Evolutionary conservation across 2,329 filamentous ascomycete species (phyloP).

Genomic region (Scedosporium minutisporum): DNA sequence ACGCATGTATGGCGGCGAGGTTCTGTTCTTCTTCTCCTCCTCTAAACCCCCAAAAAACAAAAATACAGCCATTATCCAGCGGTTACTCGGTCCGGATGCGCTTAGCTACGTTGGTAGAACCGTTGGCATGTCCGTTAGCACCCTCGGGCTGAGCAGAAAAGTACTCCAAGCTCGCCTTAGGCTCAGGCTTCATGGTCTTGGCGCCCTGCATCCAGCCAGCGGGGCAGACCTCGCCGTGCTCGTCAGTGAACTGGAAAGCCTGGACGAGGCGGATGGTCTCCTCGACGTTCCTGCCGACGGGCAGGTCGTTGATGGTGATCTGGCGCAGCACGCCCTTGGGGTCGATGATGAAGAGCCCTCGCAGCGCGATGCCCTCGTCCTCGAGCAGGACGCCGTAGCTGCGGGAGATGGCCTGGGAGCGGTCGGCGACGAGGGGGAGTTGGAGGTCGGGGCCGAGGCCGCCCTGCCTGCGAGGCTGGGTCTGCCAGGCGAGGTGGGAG

Average conservation of each 20-base stretch:
- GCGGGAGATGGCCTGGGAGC: conserved; percentile 48
- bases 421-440: conserved; percentile 53
- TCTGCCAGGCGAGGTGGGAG: conserved; percentile 47
- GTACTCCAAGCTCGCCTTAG: conserved; percentile 41
- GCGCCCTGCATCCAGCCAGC: conserved; percentile 38
- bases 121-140: neutral
- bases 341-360: conserved; percentile 58
- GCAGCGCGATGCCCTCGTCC: conserved; percentile 52
- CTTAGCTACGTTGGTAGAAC: neutral
- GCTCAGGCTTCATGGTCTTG: conserved; percentile 41
- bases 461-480: conserved; percentile 48
- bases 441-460: conserved; percentile 50
- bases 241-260: conserved; percentile 75
- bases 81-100: neutral
- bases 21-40: too few species aligned
- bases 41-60: too few species aligned
- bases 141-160: conserved; percentile 26
- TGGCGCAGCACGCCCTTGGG: conserved; percentile 50
- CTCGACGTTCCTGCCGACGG: conserved; percentile 54
- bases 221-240: conserved; percentile 66
- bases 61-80: too few species aligned
- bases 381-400: conserved; percentile 56
- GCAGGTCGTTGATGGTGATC: conserved; percentile 57
- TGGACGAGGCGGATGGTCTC: conserved; percentile 57
- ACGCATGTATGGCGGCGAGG: too few species aligned